Evolutionary conservation across 495 filamentous ascomycete genomes (phyloP).

Genomic region (Thermothielavioides terrestris): DNA sequence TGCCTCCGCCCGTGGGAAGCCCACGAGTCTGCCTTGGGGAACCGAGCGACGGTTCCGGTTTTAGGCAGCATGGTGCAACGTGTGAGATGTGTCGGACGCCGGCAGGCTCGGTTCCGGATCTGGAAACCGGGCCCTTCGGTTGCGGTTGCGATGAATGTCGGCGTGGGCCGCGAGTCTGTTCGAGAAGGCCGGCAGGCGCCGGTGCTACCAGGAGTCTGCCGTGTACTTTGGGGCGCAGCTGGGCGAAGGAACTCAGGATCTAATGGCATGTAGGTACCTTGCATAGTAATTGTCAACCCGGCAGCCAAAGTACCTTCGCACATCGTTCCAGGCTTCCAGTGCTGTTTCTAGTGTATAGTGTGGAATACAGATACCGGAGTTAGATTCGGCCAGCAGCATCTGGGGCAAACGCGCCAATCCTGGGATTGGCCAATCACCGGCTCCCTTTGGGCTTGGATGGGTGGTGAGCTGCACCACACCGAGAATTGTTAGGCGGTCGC

Average conservation of each 20-base stretch:
- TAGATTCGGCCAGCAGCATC: too few relatives aligned
- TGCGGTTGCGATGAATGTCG: not conserved
- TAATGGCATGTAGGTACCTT: too few relatives aligned
- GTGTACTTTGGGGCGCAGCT: not conserved
- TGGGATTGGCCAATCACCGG: not conserved
- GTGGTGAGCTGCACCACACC: not conserved
- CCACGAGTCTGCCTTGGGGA: not conserved
- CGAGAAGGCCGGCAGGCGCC: not conserved
- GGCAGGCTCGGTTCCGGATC: constrained; percentile 5
- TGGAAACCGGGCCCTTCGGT: not conserved
- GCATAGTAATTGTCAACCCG: too few relatives aligned
- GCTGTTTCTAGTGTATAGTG: too few relatives aligned
- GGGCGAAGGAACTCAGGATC: not conserved
- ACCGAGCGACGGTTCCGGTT: not conserved
- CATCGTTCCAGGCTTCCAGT: too few relatives aligned
- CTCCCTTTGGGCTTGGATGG: not conserved
- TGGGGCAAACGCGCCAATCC: too few relatives aligned
- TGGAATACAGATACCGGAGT: too few relatives aligned
- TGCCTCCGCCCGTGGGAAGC: not conserved
- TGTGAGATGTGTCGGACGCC: not conserved
- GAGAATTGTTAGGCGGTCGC: not conserved
- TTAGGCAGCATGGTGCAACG: not conserved
- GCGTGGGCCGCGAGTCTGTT: not conserved
- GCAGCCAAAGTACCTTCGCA: too few relatives aligned
- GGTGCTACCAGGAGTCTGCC: not conserved